Base-by-base conservation (phyloP, 2,329 filamentous ascomycete species). In the Berkeleyomyces rouxiae region DNA sequence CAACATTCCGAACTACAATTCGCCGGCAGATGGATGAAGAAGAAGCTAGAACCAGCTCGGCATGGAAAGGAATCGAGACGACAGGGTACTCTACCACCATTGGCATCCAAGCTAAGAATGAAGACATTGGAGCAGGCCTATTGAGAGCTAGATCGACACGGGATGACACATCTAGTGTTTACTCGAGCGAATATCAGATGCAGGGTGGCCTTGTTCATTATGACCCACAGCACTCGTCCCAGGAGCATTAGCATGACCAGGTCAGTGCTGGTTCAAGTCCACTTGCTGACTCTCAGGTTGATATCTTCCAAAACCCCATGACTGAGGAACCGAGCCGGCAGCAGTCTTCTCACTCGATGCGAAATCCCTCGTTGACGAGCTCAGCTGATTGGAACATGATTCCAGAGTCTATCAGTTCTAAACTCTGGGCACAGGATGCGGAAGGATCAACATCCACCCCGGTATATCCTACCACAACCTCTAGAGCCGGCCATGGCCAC, bases 311-410 rank as follows among this genome's bases (percentile, higher is more conserved):
- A 31, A 55, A 6, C 33, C 37, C 16, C 13, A 39, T 36, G 16
- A 39, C 40, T 11, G 36, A 47, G 5, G 11, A 42, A 10, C 23
- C 47, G 31, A 16, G 7, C 1, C 23, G 43, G 9, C 40, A 23
- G 23, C 37, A 55, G 39, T 31, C 37, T 3, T 16, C 42, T 9
- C 43, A 44, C 33, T 53, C 55, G 7, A n/a, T 57, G 9, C 60
- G 63, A 7, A 57, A 62, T 39, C 23, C 47, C 3, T 62, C 59
- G 13, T 33, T 55, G 39, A 53, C 60, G 11, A 64, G 63, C 47
- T 64, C 63, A n/a, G 63, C 63, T 11, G 63, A 64, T 31, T 64
- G 63, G 63, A 64, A 64, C 46, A 46, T 55, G 46, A 40, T 64
- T 13, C 63, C 63, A 6, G 63, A 64, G 42, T 64, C 63, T 11